phyloP scores from a whole-genome alignment of 2,329 filamentous ascomycete genomes.

The Bipolaris bicolor region DNA sequence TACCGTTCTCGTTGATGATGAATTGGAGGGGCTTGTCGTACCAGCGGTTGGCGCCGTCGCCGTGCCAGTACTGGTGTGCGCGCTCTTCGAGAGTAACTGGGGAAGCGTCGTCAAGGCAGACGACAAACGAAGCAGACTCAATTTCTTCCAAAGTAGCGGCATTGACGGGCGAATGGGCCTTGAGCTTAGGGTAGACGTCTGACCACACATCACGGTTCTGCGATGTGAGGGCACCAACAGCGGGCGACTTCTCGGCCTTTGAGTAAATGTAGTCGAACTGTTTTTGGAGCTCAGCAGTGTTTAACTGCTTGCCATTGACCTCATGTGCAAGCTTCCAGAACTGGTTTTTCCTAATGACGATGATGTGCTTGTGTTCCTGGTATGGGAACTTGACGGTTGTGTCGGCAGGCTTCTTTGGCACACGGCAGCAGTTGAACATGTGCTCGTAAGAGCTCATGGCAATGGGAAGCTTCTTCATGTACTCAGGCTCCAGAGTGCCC shows the following conservation, averaged over 20 bases:
- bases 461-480: conserved; percentile 97
- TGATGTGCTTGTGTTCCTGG: conserved; percentile 81
- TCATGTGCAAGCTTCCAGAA: conserved; percentile 93
- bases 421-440: conserved; percentile 96
- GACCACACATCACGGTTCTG: conserved; percentile 95
- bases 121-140: conserved; percentile 85
- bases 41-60: conserved; percentile 94
- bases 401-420: conserved; percentile 82
- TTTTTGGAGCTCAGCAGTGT: conserved; percentile 84
- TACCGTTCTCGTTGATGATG: conserved; percentile 97
- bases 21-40: conserved; percentile 98
- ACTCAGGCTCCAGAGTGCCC: conserved; percentile 88
- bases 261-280: conserved; percentile 89
- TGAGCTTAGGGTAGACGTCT: conserved; percentile 68
- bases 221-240: conserved; percentile 83
- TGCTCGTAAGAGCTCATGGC: conserved; percentile 98
- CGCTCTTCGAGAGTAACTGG: conserved; percentile 96
- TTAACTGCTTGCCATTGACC: conserved; percentile 82
- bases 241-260: conserved; percentile 66
- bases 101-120: conserved; percentile 90
- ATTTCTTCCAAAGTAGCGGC: conserved; percentile 77
- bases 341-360: conserved; percentile 92
- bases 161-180: conserved; percentile 78
- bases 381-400: conserved; percentile 80
- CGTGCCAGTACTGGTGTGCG: conserved; percentile 96